These are phyloP conservation scores for Lunularia cruciata DNA, from an alignment of 225 moss, liverwort and hornwort species.

Conservation along the genomic window DNA sequence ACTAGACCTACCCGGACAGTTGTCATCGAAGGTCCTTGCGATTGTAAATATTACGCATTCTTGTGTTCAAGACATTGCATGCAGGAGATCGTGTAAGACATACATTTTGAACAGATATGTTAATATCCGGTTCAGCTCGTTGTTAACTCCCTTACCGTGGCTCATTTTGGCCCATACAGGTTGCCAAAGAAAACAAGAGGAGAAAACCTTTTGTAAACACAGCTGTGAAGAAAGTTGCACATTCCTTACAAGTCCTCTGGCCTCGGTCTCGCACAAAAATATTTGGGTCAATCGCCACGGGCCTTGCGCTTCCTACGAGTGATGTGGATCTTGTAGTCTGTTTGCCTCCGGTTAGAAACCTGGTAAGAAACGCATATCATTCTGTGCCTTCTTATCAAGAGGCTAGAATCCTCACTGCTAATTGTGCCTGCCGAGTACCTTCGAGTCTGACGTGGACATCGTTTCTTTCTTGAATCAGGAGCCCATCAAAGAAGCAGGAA, in stretches of 20 bases:
- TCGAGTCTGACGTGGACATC: background rate
- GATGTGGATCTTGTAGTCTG: conserved; percentile 91
- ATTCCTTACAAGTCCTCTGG: conserved; percentile 90
- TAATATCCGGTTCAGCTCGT: background rate
- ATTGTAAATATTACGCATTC: background rate
- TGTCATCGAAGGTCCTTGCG: too few species aligned
- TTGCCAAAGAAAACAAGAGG: conserved; percentile 77
- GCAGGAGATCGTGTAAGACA: too few species aligned
- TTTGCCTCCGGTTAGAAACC: conserved; percentile 88
- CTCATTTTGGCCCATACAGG: conserved; percentile 36
- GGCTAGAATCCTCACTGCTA: too few species aligned
- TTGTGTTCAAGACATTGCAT: background rate
- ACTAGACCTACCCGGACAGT: too few species aligned
- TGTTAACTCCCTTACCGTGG: background rate
- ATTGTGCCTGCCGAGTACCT: background rate
- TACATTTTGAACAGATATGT: background rate
- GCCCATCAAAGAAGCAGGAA: conserved; percentile 96
- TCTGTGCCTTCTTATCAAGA: background rate
- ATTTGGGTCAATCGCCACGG: conserved; percentile 91
- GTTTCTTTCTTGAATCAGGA: conserved; percentile 44
- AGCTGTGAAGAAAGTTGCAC: conserved; percentile 87
- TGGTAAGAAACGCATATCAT: conserved; percentile 33
- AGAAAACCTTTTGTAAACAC: conserved; percentile 85
- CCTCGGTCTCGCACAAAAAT: conserved; percentile 84
- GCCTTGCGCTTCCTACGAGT: conserved; percentile 88